Evolutionary conservation across 192 early-diverging fungal species (phyloP).

Genomic region (Coemansia reversa): DNA sequence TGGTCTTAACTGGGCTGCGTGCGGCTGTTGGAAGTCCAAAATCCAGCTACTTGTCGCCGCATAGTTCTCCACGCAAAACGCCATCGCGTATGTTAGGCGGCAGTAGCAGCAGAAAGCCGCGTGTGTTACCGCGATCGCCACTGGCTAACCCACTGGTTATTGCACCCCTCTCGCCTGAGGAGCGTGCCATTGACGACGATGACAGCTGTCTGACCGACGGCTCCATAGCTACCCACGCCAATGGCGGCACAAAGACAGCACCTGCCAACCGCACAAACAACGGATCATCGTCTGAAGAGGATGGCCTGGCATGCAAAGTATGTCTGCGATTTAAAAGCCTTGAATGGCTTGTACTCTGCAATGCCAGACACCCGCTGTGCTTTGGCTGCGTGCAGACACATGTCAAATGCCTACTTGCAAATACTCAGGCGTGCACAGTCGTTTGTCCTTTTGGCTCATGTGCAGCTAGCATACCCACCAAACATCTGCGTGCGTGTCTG

Average conservation of each 20-base stretch:
- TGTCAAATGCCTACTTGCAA: conserved; percentile 23
- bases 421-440: conserved; percentile 12
- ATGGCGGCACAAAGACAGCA: neutral
- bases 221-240: neutral
- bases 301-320: conserved; percentile 26
- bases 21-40: conserved; percentile 1
- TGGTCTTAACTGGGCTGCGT: neutral
- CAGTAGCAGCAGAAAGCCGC: conserved; percentile 11
- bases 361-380: conserved; percentile 29
- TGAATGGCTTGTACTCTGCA: conserved; percentile 42
- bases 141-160: conserved; percentile 37
- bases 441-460: conserved; percentile 24
- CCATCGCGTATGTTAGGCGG: neutral
- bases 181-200: neutral
- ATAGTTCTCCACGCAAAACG: neutral
- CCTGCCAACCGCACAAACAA: neutral
- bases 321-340: conserved; percentile 32
- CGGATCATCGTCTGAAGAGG: conserved; percentile 30
- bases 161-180: neutral
- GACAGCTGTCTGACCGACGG: neutral
- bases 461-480: conserved; percentile 18
- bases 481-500: conserved; percentile 36
- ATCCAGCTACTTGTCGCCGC: neutral
- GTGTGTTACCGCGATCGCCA: conserved; percentile 47
- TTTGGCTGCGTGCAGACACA: conserved; percentile 50